phyloP scores from a whole-genome alignment of 441 rosid genomes.

The Euphorbia schlechtendalii region DNA sequence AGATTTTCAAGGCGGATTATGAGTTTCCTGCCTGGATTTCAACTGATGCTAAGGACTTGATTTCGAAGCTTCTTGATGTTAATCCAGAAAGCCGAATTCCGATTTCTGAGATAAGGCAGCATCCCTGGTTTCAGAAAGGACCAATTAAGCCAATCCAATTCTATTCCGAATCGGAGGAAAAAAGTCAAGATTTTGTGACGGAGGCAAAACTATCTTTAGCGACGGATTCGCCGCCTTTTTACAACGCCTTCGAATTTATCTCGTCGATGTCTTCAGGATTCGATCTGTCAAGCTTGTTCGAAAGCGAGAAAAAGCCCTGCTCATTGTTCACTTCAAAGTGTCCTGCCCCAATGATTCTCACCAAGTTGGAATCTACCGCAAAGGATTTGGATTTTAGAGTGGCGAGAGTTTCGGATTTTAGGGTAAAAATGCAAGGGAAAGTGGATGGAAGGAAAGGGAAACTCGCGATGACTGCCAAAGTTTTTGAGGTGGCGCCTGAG shows the following conservation, averaged over 20 bases:
- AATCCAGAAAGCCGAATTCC: conserved; percentile 38
- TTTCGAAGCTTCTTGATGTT: conserved; percentile 36
- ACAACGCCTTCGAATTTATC: conserved; percentile 46
- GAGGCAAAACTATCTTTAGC: conserved; percentile 12
- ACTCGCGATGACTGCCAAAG: conserved; percentile 41
- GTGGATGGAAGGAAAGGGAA: conserved; percentile 51
- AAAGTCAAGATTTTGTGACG: not conserved
- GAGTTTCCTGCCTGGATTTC: conserved; percentile 45
- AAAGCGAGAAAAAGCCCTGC: conserved; percentile 23
- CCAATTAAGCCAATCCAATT: conserved; percentile 1
- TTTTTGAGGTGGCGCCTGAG: conserved; percentile 46
- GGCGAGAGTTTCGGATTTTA: conserved; percentile 31
- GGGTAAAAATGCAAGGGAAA: conserved; percentile 39
- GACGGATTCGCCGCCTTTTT: conserved; percentile 27
- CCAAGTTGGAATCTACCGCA: conserved; percentile 26
- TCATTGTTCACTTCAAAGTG: conserved; percentile 37
- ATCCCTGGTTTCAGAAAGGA: conserved; percentile 37
- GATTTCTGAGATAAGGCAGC: conserved; percentile 28
- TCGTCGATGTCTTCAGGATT: conserved; percentile 52
- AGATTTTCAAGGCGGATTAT: conserved; percentile 43
- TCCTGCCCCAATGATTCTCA: conserved; percentile 25
- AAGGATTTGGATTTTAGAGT: conserved; percentile 32
- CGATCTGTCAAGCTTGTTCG: conserved; percentile 40
- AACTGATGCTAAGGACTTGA: conserved; percentile 27
- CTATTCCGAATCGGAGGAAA: conserved; percentile 7